Percentiles rank a stretch among this genome's conserved stretches.
Conservation (phyloP, 129 eudicot genomes). For the Gnaphalium uliginosum region DNA sequence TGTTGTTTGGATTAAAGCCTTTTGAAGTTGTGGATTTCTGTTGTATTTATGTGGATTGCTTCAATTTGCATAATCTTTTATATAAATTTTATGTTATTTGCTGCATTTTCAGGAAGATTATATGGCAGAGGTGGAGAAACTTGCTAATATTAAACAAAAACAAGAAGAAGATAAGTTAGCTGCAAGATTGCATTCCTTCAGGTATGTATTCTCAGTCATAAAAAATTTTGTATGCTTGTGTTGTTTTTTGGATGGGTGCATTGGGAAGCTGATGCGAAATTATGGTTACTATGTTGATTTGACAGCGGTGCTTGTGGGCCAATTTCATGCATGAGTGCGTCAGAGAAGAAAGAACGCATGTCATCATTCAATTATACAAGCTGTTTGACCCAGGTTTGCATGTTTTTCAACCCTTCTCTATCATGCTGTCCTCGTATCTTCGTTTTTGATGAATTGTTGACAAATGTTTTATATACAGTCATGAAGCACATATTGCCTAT, state of each 20-base stretch:
- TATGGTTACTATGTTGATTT: constrained; percentile 22
- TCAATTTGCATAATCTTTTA: not conserved
- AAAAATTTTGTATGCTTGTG: not conserved
- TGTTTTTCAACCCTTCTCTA: not conserved
- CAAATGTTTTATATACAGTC: not conserved
- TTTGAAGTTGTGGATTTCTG: constrained; percentile 4
- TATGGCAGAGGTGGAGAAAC: constrained; percentile 61
- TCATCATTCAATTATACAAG: constrained; percentile 53
- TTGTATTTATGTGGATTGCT: not conserved
- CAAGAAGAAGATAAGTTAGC: constrained; percentile 77
- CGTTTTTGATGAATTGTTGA: not conserved
- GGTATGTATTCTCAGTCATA: constrained; percentile 37
- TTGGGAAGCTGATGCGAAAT: constrained; percentile 8
- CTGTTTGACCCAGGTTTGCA: constrained; percentile 50
- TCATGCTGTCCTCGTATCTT: not conserved
- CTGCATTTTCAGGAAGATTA: constrained; percentile 51
- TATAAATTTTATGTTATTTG: not conserved
- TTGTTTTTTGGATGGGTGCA: not conserved
- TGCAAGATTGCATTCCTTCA: constrained; percentile 72
- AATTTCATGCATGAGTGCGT: constrained; percentile 19
- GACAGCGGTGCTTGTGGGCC: constrained; percentile 46
- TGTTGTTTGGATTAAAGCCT: constrained; percentile 4
- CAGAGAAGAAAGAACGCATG: constrained; percentile 49
- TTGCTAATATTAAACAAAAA: constrained; percentile 65
- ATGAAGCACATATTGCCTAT: not conserved